Percentiles rank a stretch among this genome's conserved stretches.
These are phyloP conservation scores for Cylindrotheca closterium DNA, from an alignment of 108 stramenopile species.

Conservation along the genomic window DNA sequence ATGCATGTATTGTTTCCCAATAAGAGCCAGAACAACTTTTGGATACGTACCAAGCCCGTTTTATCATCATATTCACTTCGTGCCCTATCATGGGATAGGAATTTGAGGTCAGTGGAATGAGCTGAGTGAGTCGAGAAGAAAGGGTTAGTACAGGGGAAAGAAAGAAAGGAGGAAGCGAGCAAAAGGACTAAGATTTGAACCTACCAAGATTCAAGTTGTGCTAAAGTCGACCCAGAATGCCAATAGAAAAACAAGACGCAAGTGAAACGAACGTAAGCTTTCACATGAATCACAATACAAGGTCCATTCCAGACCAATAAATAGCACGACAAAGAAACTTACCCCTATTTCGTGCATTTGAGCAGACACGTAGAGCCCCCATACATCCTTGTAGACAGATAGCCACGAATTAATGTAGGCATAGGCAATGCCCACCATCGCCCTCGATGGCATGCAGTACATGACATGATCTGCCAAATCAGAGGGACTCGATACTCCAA, in stretches of 20 bases:
- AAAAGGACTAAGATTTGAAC: no score
- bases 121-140: no score
- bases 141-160: no score
- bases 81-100: neutral
- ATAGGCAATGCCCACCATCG: conserved; percentile 11
- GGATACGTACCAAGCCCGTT: no score
- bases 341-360: conserved; percentile 60
- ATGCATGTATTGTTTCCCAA: no score
- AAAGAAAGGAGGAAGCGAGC: no score
- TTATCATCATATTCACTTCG: conserved; percentile 50
- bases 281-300: no score
- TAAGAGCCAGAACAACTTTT: no score
- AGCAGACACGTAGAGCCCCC: conserved; percentile 40
- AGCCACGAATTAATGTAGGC: neutral
- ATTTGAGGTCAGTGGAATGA: conserved; percentile 28
- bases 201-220: conserved; percentile 64
- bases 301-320: neutral
- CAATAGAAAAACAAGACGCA: neutral
- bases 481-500: neutral
- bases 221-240: no score
- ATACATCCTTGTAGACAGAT: conserved; percentile 22
- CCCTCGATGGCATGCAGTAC: conserved; percentile 53
- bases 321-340: neutral
- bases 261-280: no score
- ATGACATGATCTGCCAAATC: conserved; percentile 45